Evolutionary conservation across 371 early-diverging fungal species (phyloP).

Genomic region (Basidiobolus meristosporus): DNA sequence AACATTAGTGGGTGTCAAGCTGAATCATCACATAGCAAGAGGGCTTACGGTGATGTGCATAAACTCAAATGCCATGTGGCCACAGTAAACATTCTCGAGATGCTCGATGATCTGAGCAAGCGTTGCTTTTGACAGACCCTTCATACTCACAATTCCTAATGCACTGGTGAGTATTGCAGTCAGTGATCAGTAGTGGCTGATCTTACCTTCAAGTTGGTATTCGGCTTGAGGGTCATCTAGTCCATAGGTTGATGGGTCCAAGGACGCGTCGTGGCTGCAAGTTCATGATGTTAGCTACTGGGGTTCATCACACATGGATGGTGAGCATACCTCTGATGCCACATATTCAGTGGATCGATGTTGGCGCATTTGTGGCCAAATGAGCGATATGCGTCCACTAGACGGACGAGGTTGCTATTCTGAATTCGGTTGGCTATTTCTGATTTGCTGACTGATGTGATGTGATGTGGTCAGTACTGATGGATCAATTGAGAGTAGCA

Average conservation of each 20-base stretch:
- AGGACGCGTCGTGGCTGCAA: neutral
- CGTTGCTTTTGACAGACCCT: conserved; percentile 9
- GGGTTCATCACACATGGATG: no score
- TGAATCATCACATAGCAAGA: conserved; percentile 16
- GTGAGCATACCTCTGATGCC: neutral
- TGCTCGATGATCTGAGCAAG: conserved; percentile 12
- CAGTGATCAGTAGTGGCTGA: conserved; percentile 55
- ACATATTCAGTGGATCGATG: conserved; percentile 71
- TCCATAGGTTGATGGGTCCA: neutral
- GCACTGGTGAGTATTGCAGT: conserved; percentile 14
- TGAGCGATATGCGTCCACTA: conserved; percentile 65
- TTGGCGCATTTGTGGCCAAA: conserved; percentile 72
- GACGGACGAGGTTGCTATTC: no score
- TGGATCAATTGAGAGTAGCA: no score
- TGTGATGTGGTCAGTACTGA: no score
- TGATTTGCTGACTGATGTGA: no score
- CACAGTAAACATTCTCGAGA: no score
- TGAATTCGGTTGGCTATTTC: no score
- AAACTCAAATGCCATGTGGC: no score
- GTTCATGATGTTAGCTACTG: neutral
- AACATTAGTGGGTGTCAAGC: conserved; percentile 18
- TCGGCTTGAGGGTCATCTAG: conserved; percentile 8
- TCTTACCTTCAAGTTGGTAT: conserved; percentile 49
- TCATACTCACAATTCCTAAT: no score
- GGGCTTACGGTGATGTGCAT: no score